phyloP scores from a whole-genome alignment of 139 green algal genomes.

The Chlamydomonas asymmetrica region DNA sequence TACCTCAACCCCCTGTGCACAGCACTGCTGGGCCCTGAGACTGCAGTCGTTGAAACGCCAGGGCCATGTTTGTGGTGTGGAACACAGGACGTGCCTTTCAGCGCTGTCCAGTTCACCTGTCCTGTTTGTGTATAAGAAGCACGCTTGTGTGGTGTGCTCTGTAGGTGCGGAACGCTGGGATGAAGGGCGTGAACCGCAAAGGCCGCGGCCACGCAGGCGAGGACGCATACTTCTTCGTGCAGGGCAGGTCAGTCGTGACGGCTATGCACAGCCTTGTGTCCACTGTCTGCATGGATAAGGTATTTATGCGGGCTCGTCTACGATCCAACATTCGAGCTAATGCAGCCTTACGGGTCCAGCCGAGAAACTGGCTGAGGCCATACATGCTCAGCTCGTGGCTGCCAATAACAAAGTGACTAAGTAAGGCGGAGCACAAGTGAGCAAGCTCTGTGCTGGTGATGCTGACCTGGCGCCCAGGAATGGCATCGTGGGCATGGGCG shows the following conservation, averaged over 20 bases:
- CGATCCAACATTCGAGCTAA: not conserved
- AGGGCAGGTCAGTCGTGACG: constrained; percentile 32
- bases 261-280: not conserved
- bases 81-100: no score
- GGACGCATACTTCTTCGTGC: constrained; percentile 83
- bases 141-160: no score
- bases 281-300: not conserved
- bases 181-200: constrained; percentile 72
- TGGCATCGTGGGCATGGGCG: constrained; percentile 77
- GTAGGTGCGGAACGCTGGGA: constrained; percentile 36
- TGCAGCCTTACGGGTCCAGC: not conserved
- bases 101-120: no score
- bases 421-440: not conserved
- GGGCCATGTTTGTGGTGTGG: no score
- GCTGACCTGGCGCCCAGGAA: constrained; percentile 42
- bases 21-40: no score
- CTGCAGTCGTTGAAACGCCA: no score
- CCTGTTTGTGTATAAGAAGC: no score
- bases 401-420: not conserved
- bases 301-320: not conserved
- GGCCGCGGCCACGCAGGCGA: constrained; percentile 81
- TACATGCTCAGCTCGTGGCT: not conserved
- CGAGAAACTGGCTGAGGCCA: not conserved
- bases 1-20: no score
- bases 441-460: not conserved